Evolutionary conservation across 345 rosid species (phyloP).

Genomic region (Crucihimalaya himalaica): DNA sequence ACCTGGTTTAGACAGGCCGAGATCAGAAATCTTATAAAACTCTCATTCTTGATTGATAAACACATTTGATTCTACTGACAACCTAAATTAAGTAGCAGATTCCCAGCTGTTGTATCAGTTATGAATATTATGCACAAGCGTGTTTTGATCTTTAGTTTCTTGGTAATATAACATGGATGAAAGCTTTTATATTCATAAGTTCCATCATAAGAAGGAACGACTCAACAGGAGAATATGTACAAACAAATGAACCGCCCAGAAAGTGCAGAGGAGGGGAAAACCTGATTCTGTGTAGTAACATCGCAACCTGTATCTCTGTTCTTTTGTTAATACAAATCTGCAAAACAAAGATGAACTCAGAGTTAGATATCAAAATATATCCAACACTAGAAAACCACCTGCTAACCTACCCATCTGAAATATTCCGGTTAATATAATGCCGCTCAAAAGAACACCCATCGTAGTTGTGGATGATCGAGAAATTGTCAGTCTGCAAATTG

Average conservation of each 20-base stretch:
- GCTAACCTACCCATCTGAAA: slow-evolving; percentile 50
- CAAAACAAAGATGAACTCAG: slow-evolving; percentile 4
- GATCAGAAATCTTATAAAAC: not conserved
- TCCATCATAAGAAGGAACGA: slow-evolving; percentile 8
- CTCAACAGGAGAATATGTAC: slow-evolving; percentile 2
- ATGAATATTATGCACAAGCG: not conserved
- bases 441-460: slow-evolving; percentile 68
- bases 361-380: not conserved
- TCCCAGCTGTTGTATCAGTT: not conserved
- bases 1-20: slow-evolving; percentile 48
- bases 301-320: slow-evolving; percentile 68
- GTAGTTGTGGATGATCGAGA: slow-evolving; percentile 61
- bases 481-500: slow-evolving; percentile 61
- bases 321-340: slow-evolving; percentile 71
- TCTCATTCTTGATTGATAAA: not conserved
- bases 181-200: not conserved
- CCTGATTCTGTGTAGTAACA: slow-evolving; percentile 78
- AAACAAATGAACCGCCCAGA: not conserved
- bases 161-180: not conserved
- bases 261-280: slow-evolving; percentile 39
- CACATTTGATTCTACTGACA: not conserved
- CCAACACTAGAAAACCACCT: not conserved
- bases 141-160: not conserved
- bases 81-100: not conserved
- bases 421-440: slow-evolving; percentile 52